Percentiles rank a stretch among this genome's conserved stretches.
Conservation (phyloP, 1,284 basidiomycete genomes). For the Ustilago tritici region DNA sequence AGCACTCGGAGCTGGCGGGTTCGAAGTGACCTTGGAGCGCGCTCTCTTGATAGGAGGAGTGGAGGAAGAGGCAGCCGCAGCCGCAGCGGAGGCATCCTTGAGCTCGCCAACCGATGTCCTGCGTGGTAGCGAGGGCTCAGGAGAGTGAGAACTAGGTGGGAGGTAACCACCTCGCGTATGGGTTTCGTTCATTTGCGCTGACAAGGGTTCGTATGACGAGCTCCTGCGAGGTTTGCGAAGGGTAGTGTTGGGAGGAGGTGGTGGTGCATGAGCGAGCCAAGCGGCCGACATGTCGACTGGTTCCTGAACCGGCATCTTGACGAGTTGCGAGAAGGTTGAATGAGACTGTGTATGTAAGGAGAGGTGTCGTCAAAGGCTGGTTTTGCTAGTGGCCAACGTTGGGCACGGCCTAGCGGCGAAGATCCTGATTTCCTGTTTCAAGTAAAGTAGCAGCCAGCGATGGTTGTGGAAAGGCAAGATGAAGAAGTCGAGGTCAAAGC, state of each 20-base stretch:
- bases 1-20: conserved; percentile 44
- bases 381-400: conserved; percentile 1
- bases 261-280: conserved; percentile 59
- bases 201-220: conserved; percentile 47
- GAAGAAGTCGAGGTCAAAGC: not conserved
- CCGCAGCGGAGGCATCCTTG: conserved; percentile 18
- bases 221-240: conserved; percentile 43
- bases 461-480: conserved; percentile 3
- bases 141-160: conserved; percentile 56
- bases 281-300: conserved; percentile 49
- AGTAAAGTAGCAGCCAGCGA: not conserved
- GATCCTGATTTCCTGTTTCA: conserved; percentile 1
- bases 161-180: conserved; percentile 52
- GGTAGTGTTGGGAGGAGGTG: conserved; percentile 44
- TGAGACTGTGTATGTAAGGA: not conserved
- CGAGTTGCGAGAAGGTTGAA: not conserved
- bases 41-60: conserved; percentile 26
- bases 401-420: conserved; percentile 10
- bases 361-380: conserved; percentile 1
- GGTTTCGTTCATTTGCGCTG: conserved; percentile 36
- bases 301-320: conserved; percentile 40
- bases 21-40: conserved; percentile 45
- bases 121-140: conserved; percentile 40
- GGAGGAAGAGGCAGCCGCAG: conserved; percentile 19
- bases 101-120: conserved; percentile 30